Percentiles rank a stretch among this genome's conserved stretches.
Conservation (phyloP, 2,329 filamentous ascomycete genomes). For the Hawksworthiomyces lignivorus region DNA sequence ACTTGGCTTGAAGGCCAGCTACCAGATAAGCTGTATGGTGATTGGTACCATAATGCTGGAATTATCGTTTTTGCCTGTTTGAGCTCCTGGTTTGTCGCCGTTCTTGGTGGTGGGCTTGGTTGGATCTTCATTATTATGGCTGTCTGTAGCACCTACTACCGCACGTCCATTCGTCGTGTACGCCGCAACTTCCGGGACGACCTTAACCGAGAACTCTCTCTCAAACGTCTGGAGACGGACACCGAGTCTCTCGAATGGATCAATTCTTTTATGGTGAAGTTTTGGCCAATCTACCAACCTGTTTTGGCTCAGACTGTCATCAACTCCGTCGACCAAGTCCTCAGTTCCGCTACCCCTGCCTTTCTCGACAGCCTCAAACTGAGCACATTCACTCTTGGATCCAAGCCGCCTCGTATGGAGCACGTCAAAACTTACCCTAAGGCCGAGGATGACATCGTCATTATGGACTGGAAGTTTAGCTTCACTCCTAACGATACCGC, state of each 20-base stretch:
- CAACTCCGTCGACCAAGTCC: slow-evolving; percentile 88
- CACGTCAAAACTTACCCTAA: slow-evolving; percentile 98
- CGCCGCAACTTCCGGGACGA: slow-evolving; percentile 95
- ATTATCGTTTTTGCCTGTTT: slow-evolving; percentile 90
- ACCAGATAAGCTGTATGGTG: slow-evolving; percentile 85
- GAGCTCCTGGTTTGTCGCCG: slow-evolving; percentile 79
- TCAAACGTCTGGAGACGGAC: slow-evolving; percentile 82
- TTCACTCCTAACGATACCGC: slow-evolving; percentile 93
- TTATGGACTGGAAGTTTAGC: slow-evolving; percentile 99
- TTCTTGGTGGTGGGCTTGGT: slow-evolving; percentile 81
- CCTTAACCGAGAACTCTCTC: slow-evolving; percentile 72
- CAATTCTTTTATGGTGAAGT: slow-evolving; percentile 96
- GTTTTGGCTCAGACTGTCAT: slow-evolving; percentile 88
- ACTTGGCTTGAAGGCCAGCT: slow-evolving; percentile 79
- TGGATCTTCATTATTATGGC: slow-evolving; percentile 96
- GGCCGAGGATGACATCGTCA: slow-evolving; percentile 85
- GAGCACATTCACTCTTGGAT: slow-evolving; percentile 88
- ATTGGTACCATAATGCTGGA: slow-evolving; percentile 98
- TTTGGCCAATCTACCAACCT: slow-evolving; percentile 98
- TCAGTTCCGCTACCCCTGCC: slow-evolving; percentile 82
- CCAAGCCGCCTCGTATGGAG: slow-evolving; percentile 91
- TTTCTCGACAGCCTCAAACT: slow-evolving; percentile 92
- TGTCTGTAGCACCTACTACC: slow-evolving; percentile 87
- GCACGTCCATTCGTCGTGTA: slow-evolving; percentile 87
- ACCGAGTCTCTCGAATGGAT: slow-evolving; percentile 96